Evolutionary conservation across 768 basidiomycete genomes (phyloP), one percentile per base, ranked within the genome.

Genomic region (Macrocybe gigantea): DNA sequence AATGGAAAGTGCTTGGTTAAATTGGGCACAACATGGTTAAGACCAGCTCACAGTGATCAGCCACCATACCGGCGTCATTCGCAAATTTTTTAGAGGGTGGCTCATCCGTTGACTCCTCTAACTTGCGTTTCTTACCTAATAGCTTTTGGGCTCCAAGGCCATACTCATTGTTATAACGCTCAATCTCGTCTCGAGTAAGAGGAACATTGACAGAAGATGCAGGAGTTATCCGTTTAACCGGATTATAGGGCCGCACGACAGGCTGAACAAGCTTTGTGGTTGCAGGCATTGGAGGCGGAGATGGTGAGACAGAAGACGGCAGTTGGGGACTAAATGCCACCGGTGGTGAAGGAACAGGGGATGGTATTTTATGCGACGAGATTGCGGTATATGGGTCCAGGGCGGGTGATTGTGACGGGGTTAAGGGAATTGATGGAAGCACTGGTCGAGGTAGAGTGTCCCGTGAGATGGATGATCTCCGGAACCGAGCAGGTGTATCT

Each of bases 31-130:
- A 44, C 37, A 5, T 47, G 22, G 47, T 22, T 40, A 46, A 45
- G 58, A 34, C 41, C 44, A 12, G 76, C 84, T 58, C 58, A 85
- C 90, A 93, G 61, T 93, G 90, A 34, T 85, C 67, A n/a, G 86
- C 78, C 35, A 93, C 86, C 40, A 83, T 77, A 1, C 75, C 80
- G 1, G 83, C 80, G 59, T 90, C 87, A n/a, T 83, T 79, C 5
- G 73, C 74, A 38, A 76, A 70, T 53, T 79, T 80, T 55, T 82
- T 78, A n/a, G 57, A 52, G 4, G 75, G 70, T 0, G 68, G 72
- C 8, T 63, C 55, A 13, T 68, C 69, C 5, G 61, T 55, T 47
- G 67, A 65, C 40, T 57, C 57, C 36, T 65, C 66, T 52, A 63
- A 47, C 40, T 54, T 57, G 34, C 54, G 44, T 47, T 57, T 58